phyloP scores from a whole-genome alignment of 805 yeast species.

The Saccharomycodes ludwigii region DNA sequence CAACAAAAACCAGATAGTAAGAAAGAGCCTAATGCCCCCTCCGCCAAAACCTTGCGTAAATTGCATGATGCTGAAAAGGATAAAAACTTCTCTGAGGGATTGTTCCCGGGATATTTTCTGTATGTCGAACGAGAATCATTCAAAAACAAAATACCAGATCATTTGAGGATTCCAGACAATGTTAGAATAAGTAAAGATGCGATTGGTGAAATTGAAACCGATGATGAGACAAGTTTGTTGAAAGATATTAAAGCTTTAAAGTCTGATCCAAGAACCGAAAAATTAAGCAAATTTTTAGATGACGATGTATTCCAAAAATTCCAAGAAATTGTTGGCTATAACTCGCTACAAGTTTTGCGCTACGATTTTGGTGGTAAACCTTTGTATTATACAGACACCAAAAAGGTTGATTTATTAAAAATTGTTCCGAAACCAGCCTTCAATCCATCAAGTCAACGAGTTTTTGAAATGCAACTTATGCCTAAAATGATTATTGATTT shows the following conservation, averaged over 20 bases:
- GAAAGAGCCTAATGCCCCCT: conserved; percentile 9
- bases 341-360: conserved; percentile 78
- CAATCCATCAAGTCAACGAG: conserved; percentile 47
- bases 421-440: conserved; percentile 47
- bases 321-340: conserved; percentile 60
- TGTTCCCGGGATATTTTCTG: conserved; percentile 53
- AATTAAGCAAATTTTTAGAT: conserved; percentile 44
- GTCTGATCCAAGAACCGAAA: conserved; percentile 32
- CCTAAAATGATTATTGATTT: conserved; percentile 82
- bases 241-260: conserved; percentile 14
- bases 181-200: conserved; percentile 40
- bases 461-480: conserved; percentile 85
- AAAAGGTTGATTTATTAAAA: conserved; percentile 22
- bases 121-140: conserved; percentile 64
- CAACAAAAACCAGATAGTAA: conserved; percentile 4
- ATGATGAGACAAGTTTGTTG: conserved; percentile 18
- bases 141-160: conserved; percentile 37
- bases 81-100: conserved; percentile 12
- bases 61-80: conserved; percentile 17
- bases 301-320: conserved; percentile 75
- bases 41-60: conserved; percentile 25
- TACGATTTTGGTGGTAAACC: conserved; percentile 76
- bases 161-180: conserved; percentile 36
- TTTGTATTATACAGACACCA: conserved; percentile 49
- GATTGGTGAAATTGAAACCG: conserved; percentile 29